These are phyloP conservation scores for Monosporozyma aerobia DNA, from an alignment of 805 yeast species.

Conservation along the genomic window DNA sequence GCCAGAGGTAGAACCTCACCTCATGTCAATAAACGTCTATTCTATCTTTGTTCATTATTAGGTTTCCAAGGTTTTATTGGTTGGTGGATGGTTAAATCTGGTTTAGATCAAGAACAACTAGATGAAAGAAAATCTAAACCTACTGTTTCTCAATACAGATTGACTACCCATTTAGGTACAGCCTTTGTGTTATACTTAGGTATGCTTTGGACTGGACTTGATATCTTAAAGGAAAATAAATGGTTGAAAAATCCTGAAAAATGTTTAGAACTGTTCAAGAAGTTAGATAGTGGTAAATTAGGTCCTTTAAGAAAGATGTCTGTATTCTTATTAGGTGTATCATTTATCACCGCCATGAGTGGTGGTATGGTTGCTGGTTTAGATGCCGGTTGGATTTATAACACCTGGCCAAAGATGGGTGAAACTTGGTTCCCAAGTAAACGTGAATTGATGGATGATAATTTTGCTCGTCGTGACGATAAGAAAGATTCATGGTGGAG, in stretches of 20 bases:
- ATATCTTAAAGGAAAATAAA: constrained; percentile 64
- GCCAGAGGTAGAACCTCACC: constrained; percentile 54
- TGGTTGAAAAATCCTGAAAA: constrained; percentile 56
- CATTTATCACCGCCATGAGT: constrained; percentile 87
- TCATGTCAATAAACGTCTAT: constrained; percentile 55
- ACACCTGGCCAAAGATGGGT: constrained; percentile 96
- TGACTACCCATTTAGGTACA: constrained; percentile 89
- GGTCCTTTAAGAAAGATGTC: constrained; percentile 48
- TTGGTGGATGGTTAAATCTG: constrained; percentile 99
- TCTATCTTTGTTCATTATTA: constrained; percentile 65
- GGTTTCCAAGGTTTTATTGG: constrained; percentile 96
- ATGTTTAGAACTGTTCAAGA: constrained; percentile 45
- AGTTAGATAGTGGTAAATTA: constrained; percentile 54
- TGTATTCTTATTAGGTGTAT: constrained; percentile 50
- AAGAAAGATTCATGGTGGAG: constrained; percentile 79
- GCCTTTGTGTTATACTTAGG: constrained; percentile 84
- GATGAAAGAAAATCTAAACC: constrained; percentile 82
- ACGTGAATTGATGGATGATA: constrained; percentile 70
- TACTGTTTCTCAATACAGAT: constrained; percentile 92
- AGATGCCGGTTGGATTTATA: constrained; percentile 94
- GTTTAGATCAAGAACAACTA: constrained; percentile 72
- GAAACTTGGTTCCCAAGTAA: constrained; percentile 64
- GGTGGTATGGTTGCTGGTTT: constrained; percentile 98
- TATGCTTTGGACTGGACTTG: constrained; percentile 84
- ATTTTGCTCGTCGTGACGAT: constrained; percentile 58